Evolutionary conservation across 257 asterid genomes (phyloP).

Genomic region (Solanum lycopersicoides): DNA sequence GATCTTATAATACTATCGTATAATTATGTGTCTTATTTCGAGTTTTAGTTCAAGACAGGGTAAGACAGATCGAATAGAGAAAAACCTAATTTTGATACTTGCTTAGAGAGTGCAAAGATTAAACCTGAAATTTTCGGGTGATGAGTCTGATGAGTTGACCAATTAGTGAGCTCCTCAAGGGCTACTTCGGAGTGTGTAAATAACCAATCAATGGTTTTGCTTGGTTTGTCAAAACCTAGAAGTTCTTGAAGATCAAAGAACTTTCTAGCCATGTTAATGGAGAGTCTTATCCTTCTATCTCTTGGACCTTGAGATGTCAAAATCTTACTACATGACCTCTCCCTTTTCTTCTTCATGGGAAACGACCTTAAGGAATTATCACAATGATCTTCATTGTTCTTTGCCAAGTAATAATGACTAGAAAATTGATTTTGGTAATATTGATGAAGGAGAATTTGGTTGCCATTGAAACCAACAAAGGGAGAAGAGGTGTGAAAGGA

Average conservation of each 20-base stretch:
- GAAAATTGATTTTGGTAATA: background rate
- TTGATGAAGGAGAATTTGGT: constrained; percentile 22
- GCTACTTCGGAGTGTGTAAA: constrained; percentile 55
- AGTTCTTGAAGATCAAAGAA: constrained; percentile 88
- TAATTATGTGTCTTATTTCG: background rate
- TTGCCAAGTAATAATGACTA: constrained; percentile 7
- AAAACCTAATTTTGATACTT: background rate
- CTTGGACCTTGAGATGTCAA: constrained; percentile 72
- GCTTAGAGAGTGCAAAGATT: background rate
- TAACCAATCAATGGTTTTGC: constrained; percentile 91
- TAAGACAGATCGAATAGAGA: background rate
- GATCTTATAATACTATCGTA: background rate
- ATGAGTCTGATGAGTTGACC: background rate
- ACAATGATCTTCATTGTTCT: background rate
- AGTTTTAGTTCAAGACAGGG: background rate
- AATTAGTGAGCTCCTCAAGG: constrained; percentile 44
- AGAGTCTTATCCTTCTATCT: constrained; percentile 73
- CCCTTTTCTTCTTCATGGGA: constrained; percentile 15
- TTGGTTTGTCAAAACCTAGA: constrained; percentile 74
- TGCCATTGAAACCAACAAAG: constrained; percentile 13
- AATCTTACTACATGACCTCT: constrained; percentile 59
- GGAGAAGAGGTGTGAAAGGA: constrained; percentile 10
- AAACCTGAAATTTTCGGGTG: background rate
- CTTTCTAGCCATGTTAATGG: constrained; percentile 66
- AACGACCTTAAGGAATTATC: background rate